Evolutionary conservation across 208 protist genomes (phyloP).

Genomic region (Polymyxa betae): DNA sequence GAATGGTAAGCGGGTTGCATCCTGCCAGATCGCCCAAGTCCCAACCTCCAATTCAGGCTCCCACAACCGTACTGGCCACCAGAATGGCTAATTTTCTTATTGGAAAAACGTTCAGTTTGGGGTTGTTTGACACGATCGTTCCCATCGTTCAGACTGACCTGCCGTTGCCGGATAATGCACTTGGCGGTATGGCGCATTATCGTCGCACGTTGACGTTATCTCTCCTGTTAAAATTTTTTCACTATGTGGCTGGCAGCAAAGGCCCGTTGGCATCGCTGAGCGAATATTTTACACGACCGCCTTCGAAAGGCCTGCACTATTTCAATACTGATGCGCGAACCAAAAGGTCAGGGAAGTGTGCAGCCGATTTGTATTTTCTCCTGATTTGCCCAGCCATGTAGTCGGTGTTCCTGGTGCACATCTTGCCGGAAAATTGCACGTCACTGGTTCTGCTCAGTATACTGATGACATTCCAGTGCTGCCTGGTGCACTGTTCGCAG

Average conservation of each 20-base stretch:
- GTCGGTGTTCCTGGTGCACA: slow-evolving; percentile 66
- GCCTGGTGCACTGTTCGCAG: slow-evolving; percentile 40
- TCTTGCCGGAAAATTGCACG: slow-evolving; percentile 71
- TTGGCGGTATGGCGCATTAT: slow-evolving; percentile 79
- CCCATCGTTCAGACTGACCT: slow-evolving; percentile 55
- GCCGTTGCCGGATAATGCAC: slow-evolving; percentile 58
- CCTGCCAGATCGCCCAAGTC: not conserved
- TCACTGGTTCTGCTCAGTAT: slow-evolving; percentile 81
- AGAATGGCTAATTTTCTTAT: slow-evolving; percentile 66
- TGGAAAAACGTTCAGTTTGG: slow-evolving; percentile 59
- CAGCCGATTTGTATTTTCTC: not conserved
- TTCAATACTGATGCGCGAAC: slow-evolving; percentile 24
- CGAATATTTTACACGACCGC: not conserved
- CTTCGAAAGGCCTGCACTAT: slow-evolving; percentile 58
- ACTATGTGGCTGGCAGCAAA: not conserved
- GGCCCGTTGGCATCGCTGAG: not conserved
- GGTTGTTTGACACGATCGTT: slow-evolving; percentile 36
- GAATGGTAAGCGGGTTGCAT: slow-evolving; percentile 60
- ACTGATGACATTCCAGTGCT: slow-evolving; percentile 59
- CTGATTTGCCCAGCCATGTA: not conserved
- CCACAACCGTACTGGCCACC: slow-evolving; percentile 62
- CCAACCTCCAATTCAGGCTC: slow-evolving; percentile 55
- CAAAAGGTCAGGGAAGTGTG: not conserved
- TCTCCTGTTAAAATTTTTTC: slow-evolving; percentile 85
- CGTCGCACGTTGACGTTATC: slow-evolving; percentile 70